Conservation (phyloP, 2,329 filamentous ascomycete species). For the Hypoxylon rubiginosum region DNA sequence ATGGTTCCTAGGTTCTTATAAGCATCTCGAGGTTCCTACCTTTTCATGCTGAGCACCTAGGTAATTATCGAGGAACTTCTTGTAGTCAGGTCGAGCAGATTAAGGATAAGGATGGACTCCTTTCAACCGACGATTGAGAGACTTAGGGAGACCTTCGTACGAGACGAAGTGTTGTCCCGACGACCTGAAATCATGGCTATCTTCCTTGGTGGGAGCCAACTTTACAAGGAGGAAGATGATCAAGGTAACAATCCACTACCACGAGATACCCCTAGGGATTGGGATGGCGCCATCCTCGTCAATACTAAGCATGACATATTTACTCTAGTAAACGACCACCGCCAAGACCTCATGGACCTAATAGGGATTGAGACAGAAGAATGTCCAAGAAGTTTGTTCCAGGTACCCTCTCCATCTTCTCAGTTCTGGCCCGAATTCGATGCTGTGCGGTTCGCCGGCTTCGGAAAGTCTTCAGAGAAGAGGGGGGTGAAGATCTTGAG, state of each 20-base stretch:
- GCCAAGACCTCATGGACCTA: not conserved
- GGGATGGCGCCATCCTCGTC: not conserved
- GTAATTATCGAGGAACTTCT: too few relatives aligned
- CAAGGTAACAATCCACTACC: not conserved
- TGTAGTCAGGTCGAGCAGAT: not conserved
- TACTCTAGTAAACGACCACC: not conserved
- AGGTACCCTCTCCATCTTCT: not conserved
- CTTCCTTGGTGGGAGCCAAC: not conserved
- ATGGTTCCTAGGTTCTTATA: too few relatives aligned
- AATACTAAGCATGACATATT: not conserved
- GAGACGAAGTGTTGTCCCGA: not conserved
- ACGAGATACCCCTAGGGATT: not conserved
- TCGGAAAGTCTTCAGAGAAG: not conserved
- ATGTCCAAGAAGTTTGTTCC: not conserved
- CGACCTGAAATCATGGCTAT: not conserved
- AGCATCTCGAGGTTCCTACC: too few relatives aligned
- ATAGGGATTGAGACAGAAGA: not conserved
- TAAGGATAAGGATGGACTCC: not conserved
- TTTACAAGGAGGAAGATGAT: not conserved
- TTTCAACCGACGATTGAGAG: not conserved
- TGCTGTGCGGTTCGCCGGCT: not conserved
- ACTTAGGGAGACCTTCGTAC: not conserved
- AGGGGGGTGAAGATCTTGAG: not conserved
- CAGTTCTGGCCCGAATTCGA: not conserved
- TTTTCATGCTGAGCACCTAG: too few relatives aligned